Evolutionary conservation across 164 flowering plant genomes (phyloP), one percentile per base, ranked within the genome.

Genomic region (Chimonanthus salicifolius): DNA sequence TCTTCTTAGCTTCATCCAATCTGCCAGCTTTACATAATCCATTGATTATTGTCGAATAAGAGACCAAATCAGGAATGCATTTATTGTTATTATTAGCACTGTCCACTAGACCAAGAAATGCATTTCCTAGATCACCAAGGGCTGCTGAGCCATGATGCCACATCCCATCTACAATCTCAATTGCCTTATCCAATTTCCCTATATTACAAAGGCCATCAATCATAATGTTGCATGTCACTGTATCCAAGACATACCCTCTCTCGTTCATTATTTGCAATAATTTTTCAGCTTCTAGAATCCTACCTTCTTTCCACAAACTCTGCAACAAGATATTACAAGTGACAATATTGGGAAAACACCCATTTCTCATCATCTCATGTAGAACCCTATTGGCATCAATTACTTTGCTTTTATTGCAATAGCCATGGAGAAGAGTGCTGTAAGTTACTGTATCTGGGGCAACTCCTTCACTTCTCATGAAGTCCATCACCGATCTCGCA

Each of bases 121-220:
- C 87, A 80, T 89, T 88, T 43, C 91, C 97, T 4, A 90, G 81
- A 74, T 85, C 84, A 48, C 92, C 94, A 74, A 95, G 90, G 76
- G 96, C 92, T 73, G 92, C 91, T 76, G 85, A 86, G 80, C 96
- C 99, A 78, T 88, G 93, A 71, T 20, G 79, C 98, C 99, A 93
- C 99, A 95, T 90, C 54, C 80, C 90, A 78, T 74, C 80, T 9
- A 84, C 86, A 74, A 90, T 88, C 80, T 87, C 91, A 68, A 92
- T 79, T 64, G 99, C 98, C 82, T 88, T 86, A 62, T 95, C 97
- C 80, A 95, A 74, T 74, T 89, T 83, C 68, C 90, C 94, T 79
- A 64, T 84, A 68, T 76, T 84, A 78, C 99, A 95, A 6, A 95
- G 88, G 78, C 94, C 94, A 76, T 82, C 82, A 72, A 95, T 85